A percentile compares a stretch with the other conserved stretches of the same genome.
Conservation (phyloP, 805 yeast genomes). For the Candida verbasci region DNA sequence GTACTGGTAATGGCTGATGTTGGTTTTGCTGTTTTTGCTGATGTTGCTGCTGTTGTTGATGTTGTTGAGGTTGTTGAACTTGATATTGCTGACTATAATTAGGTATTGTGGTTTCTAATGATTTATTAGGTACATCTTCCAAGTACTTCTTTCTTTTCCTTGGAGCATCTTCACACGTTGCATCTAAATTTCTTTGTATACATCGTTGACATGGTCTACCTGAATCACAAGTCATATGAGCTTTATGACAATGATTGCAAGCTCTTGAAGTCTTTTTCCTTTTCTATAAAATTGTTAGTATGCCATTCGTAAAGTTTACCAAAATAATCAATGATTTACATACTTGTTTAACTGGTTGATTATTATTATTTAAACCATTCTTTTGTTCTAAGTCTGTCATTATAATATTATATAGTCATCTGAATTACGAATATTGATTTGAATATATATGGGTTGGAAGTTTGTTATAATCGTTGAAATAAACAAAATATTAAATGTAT, state of each 20-base stretch:
- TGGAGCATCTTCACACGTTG: slow-evolving; percentile 83
- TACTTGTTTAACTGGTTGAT: slow-evolving; percentile 3
- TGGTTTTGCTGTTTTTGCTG: too few relatives aligned
- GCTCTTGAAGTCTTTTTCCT: slow-evolving; percentile 77
- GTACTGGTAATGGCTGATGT: not conserved
- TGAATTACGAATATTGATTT: too few relatives aligned
- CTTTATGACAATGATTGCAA: slow-evolving; percentile 84
- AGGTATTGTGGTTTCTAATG: slow-evolving; percentile 9
- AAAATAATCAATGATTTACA: not conserved
- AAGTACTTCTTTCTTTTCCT: slow-evolving; percentile 81
- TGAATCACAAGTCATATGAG: slow-evolving; percentile 90
- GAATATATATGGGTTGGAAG: too few relatives aligned
- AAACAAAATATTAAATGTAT: too few relatives aligned
- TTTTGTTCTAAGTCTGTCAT: too few relatives aligned
- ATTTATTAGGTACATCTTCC: slow-evolving; percentile 47
- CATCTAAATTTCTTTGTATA: slow-evolving; percentile 58
- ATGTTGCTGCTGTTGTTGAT: too few relatives aligned
- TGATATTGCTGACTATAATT: not conserved
- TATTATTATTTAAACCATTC: too few relatives aligned
- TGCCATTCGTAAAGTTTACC: not conserved
- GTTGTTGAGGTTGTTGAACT: not conserved
- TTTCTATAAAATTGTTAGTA: slow-evolving; percentile 17
- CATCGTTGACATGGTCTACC: slow-evolving; percentile 82
- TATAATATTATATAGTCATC: too few relatives aligned
- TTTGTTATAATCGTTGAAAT: too few relatives aligned